These are phyloP conservation scores for Xylariaceae sp. DNA, from an alignment of 2,329 filamentous ascomycete genomes.

Conservation along the genomic window DNA sequence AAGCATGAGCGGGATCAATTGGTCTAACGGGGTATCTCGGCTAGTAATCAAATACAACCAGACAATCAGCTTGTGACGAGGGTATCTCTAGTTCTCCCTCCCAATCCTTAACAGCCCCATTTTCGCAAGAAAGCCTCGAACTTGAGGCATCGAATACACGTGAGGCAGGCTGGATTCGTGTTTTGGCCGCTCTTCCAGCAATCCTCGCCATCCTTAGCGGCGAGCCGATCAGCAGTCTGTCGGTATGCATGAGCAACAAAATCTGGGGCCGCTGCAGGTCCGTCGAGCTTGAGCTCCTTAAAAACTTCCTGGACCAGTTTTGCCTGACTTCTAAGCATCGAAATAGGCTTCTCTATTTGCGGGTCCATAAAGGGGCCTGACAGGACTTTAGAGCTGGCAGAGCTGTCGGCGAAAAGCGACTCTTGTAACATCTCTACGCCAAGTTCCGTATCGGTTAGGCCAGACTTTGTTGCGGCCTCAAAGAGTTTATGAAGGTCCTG, in stretches of 20 bases:
- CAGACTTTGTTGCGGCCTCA: conserved; percentile 33
- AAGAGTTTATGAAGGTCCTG: conserved; percentile 37
- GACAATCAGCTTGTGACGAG: background rate
- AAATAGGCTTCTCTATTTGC: conserved; percentile 39
- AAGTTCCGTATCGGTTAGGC: conserved; percentile 34
- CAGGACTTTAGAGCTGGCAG: conserved; percentile 18
- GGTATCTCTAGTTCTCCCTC: background rate
- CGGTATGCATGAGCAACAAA: conserved; percentile 33
- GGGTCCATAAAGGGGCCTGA: conserved; percentile 36
- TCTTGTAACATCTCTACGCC: conserved; percentile 35
- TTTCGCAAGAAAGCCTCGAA: conserved; percentile 30
- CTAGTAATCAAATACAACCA: conserved; percentile 7
- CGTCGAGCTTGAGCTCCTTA: conserved; percentile 27
- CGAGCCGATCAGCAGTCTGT: conserved; percentile 24
- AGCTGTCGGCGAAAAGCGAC: conserved; percentile 36
- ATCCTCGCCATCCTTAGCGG: conserved; percentile 20
- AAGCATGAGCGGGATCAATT: conserved; percentile 10
- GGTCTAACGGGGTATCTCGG: conserved; percentile 22
- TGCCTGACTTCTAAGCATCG: conserved; percentile 33
- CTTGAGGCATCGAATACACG: conserved; percentile 26
- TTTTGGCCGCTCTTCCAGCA: conserved; percentile 14
- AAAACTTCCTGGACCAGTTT: conserved; percentile 33
- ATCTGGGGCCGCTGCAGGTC: conserved; percentile 26
- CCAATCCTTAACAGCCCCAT: conserved; percentile 29
- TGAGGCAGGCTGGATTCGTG: background rate